Evolutionary conservation across 805 yeast species (phyloP), one percentile per base, ranked within the genome.

Genomic region (Candida silvatica): DNA sequence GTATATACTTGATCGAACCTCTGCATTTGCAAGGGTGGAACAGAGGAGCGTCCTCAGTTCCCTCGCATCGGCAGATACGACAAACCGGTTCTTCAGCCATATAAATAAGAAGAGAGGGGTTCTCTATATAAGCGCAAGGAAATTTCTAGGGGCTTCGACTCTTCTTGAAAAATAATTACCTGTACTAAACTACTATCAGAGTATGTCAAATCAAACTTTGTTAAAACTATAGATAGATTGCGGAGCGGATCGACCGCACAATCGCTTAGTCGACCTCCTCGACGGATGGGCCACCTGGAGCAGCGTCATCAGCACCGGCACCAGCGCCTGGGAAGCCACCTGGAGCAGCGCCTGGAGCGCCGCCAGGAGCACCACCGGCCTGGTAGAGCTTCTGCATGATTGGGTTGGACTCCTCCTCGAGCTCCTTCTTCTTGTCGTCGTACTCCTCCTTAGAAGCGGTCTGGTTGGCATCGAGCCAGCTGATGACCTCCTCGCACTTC

Each of bases 361-460:
- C 82, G 37, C 51, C 86, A 52, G 85, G 84, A 51, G 79, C 82
- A 62, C 87, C 95, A 60, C 87, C 94, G 47, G 79, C 87, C 62
- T 83, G 92, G 77, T 90, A 90, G 73, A 94, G 86, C 74, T 88
- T 87, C 63, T 86, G 77, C 87, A 90, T 80, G 67, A 87, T 84
- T 62, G 97, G 97, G 75, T 88, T 88, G 51, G 95, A 94, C 64
- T 80, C 74, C 50, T 76, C 81, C 73, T 90, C 97, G 56, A 88
- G 79, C 68, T 88, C 97, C 80, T 88, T 90, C 73, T 86, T 94
- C 72, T 76, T 82, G 67, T 86, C 96, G 56, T 77, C 73, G 64
- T 67, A 88, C 73, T 88, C 97, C 58, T 90, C 97, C 37, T 85
- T 75, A 37, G 95, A 64, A 47, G 95, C 97, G 45, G 96, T 74